Percentiles rank a stretch among this genome's conserved stretches.
Evolutionary conservation across 116 monocot genomes (phyloP).

Genomic region (Iris pallida): DNA sequence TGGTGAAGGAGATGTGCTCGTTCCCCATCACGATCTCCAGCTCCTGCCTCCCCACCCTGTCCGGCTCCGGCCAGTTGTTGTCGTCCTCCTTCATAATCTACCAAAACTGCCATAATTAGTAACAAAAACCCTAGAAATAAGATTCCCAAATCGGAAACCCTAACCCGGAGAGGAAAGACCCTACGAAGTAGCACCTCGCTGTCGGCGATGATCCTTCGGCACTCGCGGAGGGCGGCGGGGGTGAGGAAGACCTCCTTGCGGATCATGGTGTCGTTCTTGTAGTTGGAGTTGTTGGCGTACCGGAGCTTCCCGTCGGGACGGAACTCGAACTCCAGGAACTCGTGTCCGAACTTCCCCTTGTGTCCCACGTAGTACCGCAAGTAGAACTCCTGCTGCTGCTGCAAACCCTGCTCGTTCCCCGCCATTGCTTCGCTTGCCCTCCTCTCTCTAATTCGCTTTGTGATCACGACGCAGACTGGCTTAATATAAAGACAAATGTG

Average conservation of each 20-base stretch:
- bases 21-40: conserved; percentile 98
- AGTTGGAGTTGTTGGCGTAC: conserved; percentile 99
- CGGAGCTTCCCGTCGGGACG: conserved; percentile 97
- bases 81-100: conserved; percentile 98
- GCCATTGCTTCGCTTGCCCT: conserved; percentile 12
- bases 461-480: too few species aligned
- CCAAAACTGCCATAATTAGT: neutral
- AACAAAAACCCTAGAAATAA: neutral
- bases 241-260: conserved; percentile 96
- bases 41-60: conserved; percentile 83
- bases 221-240: conserved; percentile 79
- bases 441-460: too few species aligned
- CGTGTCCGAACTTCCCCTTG: conserved; percentile 99
- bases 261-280: conserved; percentile 99
- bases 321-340: conserved; percentile 99
- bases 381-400: conserved; percentile 80
- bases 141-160: neutral
- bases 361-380: conserved; percentile 97
- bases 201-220: conserved; percentile 85
- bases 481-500: too few species aligned
- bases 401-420: conserved; percentile 26
- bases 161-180: conserved; percentile 5
- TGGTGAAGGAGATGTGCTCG: conserved; percentile 97
- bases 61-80: conserved; percentile 97
- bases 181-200: conserved; percentile 47